Base-by-base conservation (phyloP, 129 eudicot species). In the Pulicaria dysenterica region DNA sequence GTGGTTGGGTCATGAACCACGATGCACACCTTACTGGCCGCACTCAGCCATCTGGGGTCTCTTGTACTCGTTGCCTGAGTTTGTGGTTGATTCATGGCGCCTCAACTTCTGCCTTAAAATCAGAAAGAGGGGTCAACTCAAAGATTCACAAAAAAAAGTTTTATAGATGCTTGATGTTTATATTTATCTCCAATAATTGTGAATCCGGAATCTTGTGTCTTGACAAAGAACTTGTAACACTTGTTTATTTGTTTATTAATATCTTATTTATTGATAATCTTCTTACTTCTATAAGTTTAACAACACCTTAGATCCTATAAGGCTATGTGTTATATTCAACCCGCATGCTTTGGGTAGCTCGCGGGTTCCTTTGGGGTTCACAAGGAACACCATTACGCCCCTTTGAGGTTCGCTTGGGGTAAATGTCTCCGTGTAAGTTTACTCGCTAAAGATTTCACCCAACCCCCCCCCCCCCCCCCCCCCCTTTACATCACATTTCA, bases 11-110 rank as follows among this genome's bases (percentile, higher is more conserved):
- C 84, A 89, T 70, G 96, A 86, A 45, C 92, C 96, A 45, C 90
- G 90, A 2, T 89, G 96, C 81, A 84, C 93, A 8, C 93, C 96
- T 19, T 83, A 86, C 80, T 89, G 96, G 96, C 93, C 96, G 7
- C 96, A 89, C 70, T 73, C 92, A 4, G 54, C 84, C 58, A 43
- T 89, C 41, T 89, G 96, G 96, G 88, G 77, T 63, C 49, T 89
- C 67, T 47, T 73, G 5, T 42, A 59, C 48, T 80, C 71, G 2
- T 51, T 89, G 78, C 96, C 96, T 5, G 96, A 89, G 66, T 75
- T 79, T 14, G 47, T 64, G 6, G 70, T 87, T 4, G 96, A 86
- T 73, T 75, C 86, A 12, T 89, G 90, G 92, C 85, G 89, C 15
- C 82, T 89, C 41, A 31, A 69, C 31, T 84, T 77, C 81, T 82